These are phyloP conservation scores for Lojkania enalia DNA, from an alignment of 2,329 filamentous ascomycete species.

Conservation along the genomic window DNA sequence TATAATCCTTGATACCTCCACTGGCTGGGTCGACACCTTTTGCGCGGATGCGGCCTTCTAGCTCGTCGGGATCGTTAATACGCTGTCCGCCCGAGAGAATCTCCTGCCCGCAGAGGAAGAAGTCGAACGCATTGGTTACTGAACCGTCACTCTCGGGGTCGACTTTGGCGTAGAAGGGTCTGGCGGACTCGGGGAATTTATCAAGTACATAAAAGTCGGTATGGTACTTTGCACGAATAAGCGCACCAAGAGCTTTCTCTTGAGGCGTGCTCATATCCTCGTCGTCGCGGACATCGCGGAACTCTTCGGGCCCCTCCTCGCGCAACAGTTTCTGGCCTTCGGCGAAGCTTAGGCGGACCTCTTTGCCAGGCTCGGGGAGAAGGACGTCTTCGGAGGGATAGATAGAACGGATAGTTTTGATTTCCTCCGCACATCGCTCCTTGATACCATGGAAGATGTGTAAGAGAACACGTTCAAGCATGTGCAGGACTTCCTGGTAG, in stretches of 20 bases:
- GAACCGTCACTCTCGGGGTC: conserved; percentile 51
- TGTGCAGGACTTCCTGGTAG: conserved; percentile 74
- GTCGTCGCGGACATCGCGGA: conserved; percentile 72
- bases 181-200: conserved; percentile 87
- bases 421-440: conserved; percentile 69
- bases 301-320: conserved; percentile 75
- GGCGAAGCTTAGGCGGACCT: conserved; percentile 75
- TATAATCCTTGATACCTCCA: conserved; percentile 65
- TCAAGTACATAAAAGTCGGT: conserved; percentile 97
- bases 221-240: conserved; percentile 85
- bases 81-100: conserved; percentile 70
- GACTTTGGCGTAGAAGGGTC: conserved; percentile 91
- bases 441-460: conserved; percentile 78
- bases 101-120: conserved; percentile 72
- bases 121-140: conserved; percentile 67
- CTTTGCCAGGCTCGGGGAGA: conserved; percentile 72
- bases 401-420: conserved; percentile 68
- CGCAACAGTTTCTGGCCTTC: conserved; percentile 78
- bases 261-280: conserved; percentile 63
- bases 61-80: conserved; percentile 63
- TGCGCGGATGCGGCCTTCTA: conserved; percentile 61
- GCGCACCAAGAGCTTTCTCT: conserved; percentile 83
- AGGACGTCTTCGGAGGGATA: conserved; percentile 80
- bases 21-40: conserved; percentile 63
- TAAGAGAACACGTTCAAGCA: conserved; percentile 74